These are phyloP conservation scores for Anastatica hierochuntica DNA, from an alignment of 345 rosid species.

Conservation along the genomic window DNA sequence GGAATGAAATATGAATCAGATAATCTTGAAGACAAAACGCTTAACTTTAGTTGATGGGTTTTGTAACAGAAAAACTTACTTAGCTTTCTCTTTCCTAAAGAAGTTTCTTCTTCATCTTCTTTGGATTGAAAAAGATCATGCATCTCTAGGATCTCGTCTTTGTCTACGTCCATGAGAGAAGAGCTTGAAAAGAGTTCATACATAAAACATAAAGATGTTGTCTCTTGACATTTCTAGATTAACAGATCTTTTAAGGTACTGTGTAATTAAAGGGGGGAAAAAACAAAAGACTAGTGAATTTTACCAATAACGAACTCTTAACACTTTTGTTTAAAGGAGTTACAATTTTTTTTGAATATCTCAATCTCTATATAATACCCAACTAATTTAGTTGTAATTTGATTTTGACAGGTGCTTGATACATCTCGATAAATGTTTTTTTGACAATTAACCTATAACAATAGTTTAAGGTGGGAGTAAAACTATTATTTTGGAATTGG, in stretches of 20 bases:
- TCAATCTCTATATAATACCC: not conserved
- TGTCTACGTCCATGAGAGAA: conserved; percentile 10
- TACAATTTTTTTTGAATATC: not conserved
- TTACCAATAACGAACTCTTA: not conserved
- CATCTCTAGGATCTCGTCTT: not conserved
- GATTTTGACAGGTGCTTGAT: too few species aligned
- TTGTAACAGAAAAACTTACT: conserved; percentile 8
- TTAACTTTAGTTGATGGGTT: not conserved
- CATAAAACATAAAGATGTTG: conserved; percentile 1
- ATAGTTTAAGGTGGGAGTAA: too few species aligned
- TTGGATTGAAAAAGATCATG: not conserved
- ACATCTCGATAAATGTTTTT: too few species aligned
- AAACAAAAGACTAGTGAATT: conserved; percentile 12
- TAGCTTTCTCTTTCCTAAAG: conserved; percentile 18
- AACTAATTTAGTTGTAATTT: too few species aligned
- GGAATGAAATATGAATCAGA: not conserved
- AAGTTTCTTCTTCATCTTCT: not conserved
- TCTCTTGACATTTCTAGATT: not conserved
- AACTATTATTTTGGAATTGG: too few species aligned
- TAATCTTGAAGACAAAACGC: not conserved
- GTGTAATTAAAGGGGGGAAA: not conserved
- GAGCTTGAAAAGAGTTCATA: conserved; percentile 6
- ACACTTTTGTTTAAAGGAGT: not conserved
- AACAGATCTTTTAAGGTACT: not conserved
- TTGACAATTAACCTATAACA: too few species aligned